A percentile compares a stretch with the other conserved stretches of the same genome.
These are phyloP conservation scores for Candida methanosorbosa DNA, from an alignment of 805 yeast genomes.

Conservation along the genomic window DNA sequence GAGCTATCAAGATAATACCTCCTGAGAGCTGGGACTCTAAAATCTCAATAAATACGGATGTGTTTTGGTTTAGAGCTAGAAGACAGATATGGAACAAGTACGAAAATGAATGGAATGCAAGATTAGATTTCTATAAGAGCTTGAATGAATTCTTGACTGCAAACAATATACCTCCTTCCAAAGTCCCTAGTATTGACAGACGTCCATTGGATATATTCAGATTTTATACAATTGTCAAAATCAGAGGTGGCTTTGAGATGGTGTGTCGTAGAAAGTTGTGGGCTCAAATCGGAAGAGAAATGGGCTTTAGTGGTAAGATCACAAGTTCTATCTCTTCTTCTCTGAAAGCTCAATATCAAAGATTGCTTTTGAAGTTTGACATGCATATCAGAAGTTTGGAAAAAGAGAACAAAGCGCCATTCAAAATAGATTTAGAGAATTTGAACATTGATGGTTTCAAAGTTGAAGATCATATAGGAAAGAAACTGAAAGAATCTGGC, in stretches of 20 bases:
- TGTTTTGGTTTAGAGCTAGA: constrained; percentile 43
- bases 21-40: constrained; percentile 35
- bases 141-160: constrained; percentile 33
- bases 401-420: constrained; percentile 6
- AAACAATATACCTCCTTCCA: constrained; percentile 23
- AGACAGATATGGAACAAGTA: constrained; percentile 38
- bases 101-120: constrained; percentile 31
- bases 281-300: constrained; percentile 78
- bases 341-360: constrained; percentile 49
- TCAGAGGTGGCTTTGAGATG: constrained; percentile 57
- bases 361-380: constrained; percentile 26
- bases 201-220: constrained; percentile 57
- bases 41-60: constrained; percentile 32
- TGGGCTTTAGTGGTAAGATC: constrained; percentile 66
- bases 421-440: not conserved
- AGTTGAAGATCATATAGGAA: constrained; percentile 1
- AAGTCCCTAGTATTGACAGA: constrained; percentile 60
- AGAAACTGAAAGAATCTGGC: not conserved
- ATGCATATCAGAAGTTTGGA: constrained; percentile 3
- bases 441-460: constrained; percentile 1
- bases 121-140: constrained; percentile 39
- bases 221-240: constrained; percentile 45
- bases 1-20: constrained; percentile 70
- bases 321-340: constrained; percentile 67
- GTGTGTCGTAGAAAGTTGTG: constrained; percentile 64